Percentiles rank a stretch among this genome's conserved stretches.
phyloP scores from a whole-genome alignment of 2,329 filamentous ascomycete genomes.

The Coleophoma eucalyptorum region DNA sequence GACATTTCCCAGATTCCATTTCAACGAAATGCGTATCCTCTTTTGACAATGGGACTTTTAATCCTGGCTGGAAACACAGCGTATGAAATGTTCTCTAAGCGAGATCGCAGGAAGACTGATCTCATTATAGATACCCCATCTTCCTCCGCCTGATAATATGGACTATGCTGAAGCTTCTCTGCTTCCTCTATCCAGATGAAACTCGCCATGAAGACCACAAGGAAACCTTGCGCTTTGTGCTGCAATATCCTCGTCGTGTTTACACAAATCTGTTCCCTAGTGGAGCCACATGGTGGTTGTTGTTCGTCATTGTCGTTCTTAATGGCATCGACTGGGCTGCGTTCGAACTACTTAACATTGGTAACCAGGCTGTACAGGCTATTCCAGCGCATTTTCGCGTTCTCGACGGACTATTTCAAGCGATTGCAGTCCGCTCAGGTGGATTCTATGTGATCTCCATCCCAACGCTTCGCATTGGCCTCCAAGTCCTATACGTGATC shows the following conservation, averaged over 20 bases:
- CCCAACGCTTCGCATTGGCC: slow-evolving; percentile 47
- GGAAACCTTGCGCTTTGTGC: slow-evolving; percentile 48
- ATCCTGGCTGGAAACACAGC: slow-evolving; percentile 64
- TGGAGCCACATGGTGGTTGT: slow-evolving; percentile 61
- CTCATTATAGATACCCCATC: slow-evolving; percentile 44
- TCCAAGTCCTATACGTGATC: slow-evolving; percentile 57
- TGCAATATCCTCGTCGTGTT: slow-evolving; percentile 52
- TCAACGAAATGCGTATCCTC: slow-evolving; percentile 32
- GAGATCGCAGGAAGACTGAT: neutral
- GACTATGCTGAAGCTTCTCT: slow-evolving; percentile 39
- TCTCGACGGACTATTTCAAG: slow-evolving; percentile 64
- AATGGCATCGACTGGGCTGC: slow-evolving; percentile 62
- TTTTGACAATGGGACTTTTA: slow-evolving; percentile 47
- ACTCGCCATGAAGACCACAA: slow-evolving; percentile 36
- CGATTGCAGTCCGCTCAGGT: slow-evolving; percentile 58
- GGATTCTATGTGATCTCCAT: slow-evolving; percentile 65
- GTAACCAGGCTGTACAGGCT: slow-evolving; percentile 49
- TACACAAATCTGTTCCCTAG: slow-evolving; percentile 63
- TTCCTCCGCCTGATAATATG: slow-evolving; percentile 59
- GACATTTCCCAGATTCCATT: slow-evolving; percentile 31
- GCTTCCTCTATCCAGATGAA: slow-evolving; percentile 31
- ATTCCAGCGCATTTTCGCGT: slow-evolving; percentile 51
- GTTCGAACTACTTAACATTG: slow-evolving; percentile 63
- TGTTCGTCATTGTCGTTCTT: slow-evolving; percentile 55
- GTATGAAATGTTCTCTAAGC: slow-evolving; percentile 4